phyloP scores from a whole-genome alignment of 805 yeast species.

The Suhomyces tanzawaensis region DNA sequence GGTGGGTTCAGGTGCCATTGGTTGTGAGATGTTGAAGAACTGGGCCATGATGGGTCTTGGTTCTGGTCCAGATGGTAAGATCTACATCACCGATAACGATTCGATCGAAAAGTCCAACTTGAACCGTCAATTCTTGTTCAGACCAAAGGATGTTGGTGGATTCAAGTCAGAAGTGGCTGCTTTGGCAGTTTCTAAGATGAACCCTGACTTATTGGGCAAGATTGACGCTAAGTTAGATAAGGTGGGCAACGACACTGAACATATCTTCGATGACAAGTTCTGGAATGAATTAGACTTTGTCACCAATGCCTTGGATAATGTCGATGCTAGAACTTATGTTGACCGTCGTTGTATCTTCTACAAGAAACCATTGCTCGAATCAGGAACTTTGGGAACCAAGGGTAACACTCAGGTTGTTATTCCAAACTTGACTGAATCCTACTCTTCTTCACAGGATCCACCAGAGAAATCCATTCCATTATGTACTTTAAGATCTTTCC shows the following conservation, averaged over 20 bases:
- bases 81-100: constrained; percentile 88
- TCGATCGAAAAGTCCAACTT: constrained; percentile 93
- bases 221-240: constrained; percentile 78
- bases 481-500: constrained; percentile 96
- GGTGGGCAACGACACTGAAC: constrained; percentile 91
- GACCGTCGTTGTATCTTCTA: constrained; percentile 95
- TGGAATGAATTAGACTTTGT: constrained; percentile 86
- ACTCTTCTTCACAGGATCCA: constrained; percentile 95
- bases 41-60: constrained; percentile 98
- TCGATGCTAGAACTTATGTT: constrained; percentile 96
- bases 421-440: constrained; percentile 92
- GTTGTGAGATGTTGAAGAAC: constrained; percentile 96
- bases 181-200: constrained; percentile 77
- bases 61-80: constrained; percentile 83
- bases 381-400: constrained; percentile 97
- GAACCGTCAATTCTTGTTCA: constrained; percentile 93
- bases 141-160: constrained; percentile 91
- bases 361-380: constrained; percentile 86
- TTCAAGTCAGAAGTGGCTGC: constrained; percentile 91
- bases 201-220: constrained; percentile 76
- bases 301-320: constrained; percentile 95
- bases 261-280: constrained; percentile 77
- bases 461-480: constrained; percentile 97
- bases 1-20: constrained; percentile 98
- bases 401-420: constrained; percentile 97